phyloP scores from a whole-genome alignment of 306 rosid genomes.

The Hylodesmum podocarpum region DNA sequence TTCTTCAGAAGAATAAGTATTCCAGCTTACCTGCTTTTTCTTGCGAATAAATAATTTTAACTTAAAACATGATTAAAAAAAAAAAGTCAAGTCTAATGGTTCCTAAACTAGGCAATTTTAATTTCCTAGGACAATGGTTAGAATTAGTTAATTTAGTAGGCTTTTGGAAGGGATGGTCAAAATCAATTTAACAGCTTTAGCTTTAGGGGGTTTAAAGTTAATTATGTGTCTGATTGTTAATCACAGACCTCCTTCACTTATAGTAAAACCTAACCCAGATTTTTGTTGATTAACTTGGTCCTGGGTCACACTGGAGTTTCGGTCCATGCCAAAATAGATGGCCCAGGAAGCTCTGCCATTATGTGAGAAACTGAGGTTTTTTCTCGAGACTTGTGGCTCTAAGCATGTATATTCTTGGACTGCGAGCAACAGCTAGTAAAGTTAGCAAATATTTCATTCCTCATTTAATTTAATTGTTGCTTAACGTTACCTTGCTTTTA shows the following conservation, averaged over 20 bases:
- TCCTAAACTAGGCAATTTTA: too few species aligned
- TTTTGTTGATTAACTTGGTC: not conserved
- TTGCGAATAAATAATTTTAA: too few species aligned
- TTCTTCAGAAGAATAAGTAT: too few species aligned
- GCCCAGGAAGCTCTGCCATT: not conserved
- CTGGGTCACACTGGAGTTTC: not conserved
- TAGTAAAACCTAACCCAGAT: not conserved
- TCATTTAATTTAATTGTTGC: not conserved
- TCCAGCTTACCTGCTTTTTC: too few species aligned
- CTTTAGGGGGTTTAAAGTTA: not conserved
- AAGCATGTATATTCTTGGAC: not conserved
- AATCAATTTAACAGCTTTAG: not conserved
- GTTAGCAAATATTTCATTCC: not conserved
- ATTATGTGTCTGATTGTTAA: not conserved
- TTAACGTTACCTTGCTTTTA: not conserved
- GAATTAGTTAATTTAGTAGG: not conserved
- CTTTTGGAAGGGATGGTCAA: not conserved
- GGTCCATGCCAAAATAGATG: not conserved
- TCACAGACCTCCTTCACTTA: not conserved
- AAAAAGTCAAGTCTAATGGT: too few species aligned
- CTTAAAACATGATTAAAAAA: too few species aligned
- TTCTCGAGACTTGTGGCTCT: not conserved
- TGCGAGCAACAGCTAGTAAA: not conserved
- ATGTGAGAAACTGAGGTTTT: not conserved
- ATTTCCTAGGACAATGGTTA: too few species aligned